Base-by-base conservation (phyloP, 306 rosid genomes). In the Vicia sativa region DNA sequence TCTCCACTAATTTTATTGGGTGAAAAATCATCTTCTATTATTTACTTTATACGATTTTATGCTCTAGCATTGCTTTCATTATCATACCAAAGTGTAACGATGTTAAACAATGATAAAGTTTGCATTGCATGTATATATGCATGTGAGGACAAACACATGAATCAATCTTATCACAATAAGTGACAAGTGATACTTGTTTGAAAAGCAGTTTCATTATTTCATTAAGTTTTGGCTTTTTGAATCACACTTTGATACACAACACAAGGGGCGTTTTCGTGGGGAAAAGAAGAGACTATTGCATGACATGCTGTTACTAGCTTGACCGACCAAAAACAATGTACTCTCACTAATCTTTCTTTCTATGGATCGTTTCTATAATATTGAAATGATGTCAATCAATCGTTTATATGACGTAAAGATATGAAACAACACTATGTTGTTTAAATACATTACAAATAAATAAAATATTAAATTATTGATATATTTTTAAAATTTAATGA, bases 151-250 rank as follows among this genome's bases (percentile, higher is more conserved):
- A 74, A 25, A 65, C 12, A 38, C 39, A 39, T 25, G 56, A 25
- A 67, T 58, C 59, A 31, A 16, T 68, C 49, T 48, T 60, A 68
- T 75, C 69, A 10, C 14, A 46, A 67, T 67, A 60, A 62, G 67
- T 67, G 74, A 67, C 25, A 59, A 16, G 44, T 50, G 64, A 67
- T 49, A 41, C 14, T 67, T 67, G 13, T 45, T 11, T 39, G 18
- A 74, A 66, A 75, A 67, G 69, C 56, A 11, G n/a, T 37, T 58
- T 67, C 62, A 43, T n/a, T 13, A 35, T 74, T 59, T 16, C 65
- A 59, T 35, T 11, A 11, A 54, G 11, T 10, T 56, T 57, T 66
- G 54, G 50, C 68, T 49, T 67, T 67, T 75, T 39, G 53, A 39
- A 53, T 62, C 19, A 16, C 43, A 63, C 46, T 73, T 63, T 39